Conservation (phyloP, 192 early-diverging fungal species). For the Spizellomyces sp. region DNA sequence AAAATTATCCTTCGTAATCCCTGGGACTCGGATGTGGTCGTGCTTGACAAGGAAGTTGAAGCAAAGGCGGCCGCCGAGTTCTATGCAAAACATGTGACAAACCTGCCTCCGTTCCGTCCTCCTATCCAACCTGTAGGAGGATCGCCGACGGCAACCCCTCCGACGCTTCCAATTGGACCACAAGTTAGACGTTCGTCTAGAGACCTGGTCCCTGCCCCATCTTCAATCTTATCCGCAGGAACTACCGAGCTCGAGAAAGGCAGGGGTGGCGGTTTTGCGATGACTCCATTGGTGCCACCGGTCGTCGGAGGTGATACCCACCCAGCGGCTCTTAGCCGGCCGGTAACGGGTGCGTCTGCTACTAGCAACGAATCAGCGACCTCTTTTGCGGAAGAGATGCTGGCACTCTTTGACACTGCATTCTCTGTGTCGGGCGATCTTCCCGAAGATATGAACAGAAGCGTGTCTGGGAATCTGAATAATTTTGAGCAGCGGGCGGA, state of each 20-base stretch:
- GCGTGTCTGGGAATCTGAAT: too few species aligned
- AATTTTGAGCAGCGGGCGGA: too few species aligned
- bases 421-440: not conserved
- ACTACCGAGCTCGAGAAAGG: not conserved
- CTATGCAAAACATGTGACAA: slow-evolving; percentile 24
- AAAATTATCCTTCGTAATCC: slow-evolving; percentile 29
- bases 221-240: not conserved
- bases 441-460: too few species aligned
- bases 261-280: not conserved
- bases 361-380: not conserved
- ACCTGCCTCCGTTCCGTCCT: not conserved
- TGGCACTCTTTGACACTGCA: slow-evolving; percentile 25
- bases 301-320: not conserved
- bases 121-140: not conserved
- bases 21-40: slow-evolving; percentile 20
- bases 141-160: not conserved
- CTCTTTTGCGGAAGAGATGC: slow-evolving; percentile 27
- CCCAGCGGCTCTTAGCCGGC: not conserved
- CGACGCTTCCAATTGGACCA: not conserved
- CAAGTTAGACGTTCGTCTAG: not conserved
- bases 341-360: not conserved
- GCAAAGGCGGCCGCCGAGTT: slow-evolving; percentile 13
- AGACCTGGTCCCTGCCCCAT: slow-evolving; percentile 3
- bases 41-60: slow-evolving; percentile 22
- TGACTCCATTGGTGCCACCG: not conserved